These are phyloP conservation scores for Lactarius sp. DNA, from an alignment of 768 basidiomycete species.

Conservation along the genomic window DNA sequence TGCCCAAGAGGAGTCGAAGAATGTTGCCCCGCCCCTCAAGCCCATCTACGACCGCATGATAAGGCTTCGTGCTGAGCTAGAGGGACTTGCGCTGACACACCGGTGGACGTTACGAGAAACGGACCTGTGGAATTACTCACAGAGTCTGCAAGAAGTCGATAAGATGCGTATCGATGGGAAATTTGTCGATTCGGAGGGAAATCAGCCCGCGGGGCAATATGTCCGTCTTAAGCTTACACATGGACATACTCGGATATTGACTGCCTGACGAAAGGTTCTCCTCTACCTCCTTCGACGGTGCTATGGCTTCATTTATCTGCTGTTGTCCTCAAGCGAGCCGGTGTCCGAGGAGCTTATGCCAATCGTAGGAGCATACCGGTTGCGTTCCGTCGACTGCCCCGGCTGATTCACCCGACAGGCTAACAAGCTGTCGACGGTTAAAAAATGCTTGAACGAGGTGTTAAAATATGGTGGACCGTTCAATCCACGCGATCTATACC, in stretches of 20 bases:
- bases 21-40: conserved; percentile 79
- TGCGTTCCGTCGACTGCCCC: neutral
- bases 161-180: conserved; percentile 96
- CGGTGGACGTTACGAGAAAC: conserved; percentile 96
- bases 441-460: conserved; percentile 95
- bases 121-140: conserved; percentile 88
- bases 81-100: conserved; percentile 89
- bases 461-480: conserved; percentile 93
- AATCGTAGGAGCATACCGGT: conserved; percentile 48
- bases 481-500: conserved; percentile 87
- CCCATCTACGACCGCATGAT: conserved; percentile 90
- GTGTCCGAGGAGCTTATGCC: conserved; percentile 99
- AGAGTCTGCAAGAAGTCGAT: conserved; percentile 93
- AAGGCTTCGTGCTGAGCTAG: conserved; percentile 82
- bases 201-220: conserved; percentile 90
- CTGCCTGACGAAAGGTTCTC: conserved; percentile 57
- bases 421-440: conserved; percentile 93
- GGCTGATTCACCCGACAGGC: conserved; percentile 47
- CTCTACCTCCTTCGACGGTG: conserved; percentile 91
- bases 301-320: conserved; percentile 90
- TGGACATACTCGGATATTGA: conserved; percentile 7
- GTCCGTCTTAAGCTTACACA: conserved; percentile 42
- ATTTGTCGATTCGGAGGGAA: conserved; percentile 92
- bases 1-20: conserved; percentile 84
- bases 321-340: conserved; percentile 93